These are phyloP conservation scores for Penicillium frequentans DNA, from an alignment of 2,329 filamentous ascomycete genomes.

Conservation along the genomic window DNA sequence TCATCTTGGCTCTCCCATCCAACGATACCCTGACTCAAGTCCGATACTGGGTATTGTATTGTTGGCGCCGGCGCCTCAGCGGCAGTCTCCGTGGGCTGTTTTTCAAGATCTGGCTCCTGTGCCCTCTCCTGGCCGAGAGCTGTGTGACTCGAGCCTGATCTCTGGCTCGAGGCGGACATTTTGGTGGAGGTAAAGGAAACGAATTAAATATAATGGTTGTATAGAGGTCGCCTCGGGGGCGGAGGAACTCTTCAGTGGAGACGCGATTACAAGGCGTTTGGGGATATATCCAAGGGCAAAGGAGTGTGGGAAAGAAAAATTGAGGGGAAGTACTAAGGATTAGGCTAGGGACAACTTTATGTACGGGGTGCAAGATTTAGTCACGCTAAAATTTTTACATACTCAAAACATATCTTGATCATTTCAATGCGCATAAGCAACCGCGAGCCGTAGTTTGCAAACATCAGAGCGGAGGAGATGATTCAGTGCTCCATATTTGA, in stretches of 20 bases:
- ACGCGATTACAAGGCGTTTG: no score
- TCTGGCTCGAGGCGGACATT: neutral
- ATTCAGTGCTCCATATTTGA: neutral
- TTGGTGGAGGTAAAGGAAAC: neutral
- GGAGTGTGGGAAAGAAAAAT: neutral
- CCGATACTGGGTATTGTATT: conserved; percentile 27
- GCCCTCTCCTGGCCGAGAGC: neutral
- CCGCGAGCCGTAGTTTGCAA: neutral
- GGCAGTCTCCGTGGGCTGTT: neutral
- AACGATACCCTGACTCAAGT: conserved; percentile 56
- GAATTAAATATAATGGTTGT: neutral
- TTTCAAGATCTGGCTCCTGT: conserved; percentile 1
- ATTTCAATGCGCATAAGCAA: neutral
- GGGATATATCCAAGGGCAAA: neutral
- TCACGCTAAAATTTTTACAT: neutral
- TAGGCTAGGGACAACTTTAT: neutral
- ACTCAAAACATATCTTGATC: neutral
- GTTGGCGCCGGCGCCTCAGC: neutral
- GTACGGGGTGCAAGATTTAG: neutral
- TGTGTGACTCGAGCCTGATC: neutral
- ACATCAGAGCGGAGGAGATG: neutral
- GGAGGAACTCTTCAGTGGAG: neutral
- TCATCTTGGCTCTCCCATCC: conserved; percentile 63
- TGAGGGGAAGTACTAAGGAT: neutral
- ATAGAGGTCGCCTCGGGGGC: neutral